Base-by-base conservation (phyloP, 805 yeast genomes). In the Candida krabiensis region DNA sequence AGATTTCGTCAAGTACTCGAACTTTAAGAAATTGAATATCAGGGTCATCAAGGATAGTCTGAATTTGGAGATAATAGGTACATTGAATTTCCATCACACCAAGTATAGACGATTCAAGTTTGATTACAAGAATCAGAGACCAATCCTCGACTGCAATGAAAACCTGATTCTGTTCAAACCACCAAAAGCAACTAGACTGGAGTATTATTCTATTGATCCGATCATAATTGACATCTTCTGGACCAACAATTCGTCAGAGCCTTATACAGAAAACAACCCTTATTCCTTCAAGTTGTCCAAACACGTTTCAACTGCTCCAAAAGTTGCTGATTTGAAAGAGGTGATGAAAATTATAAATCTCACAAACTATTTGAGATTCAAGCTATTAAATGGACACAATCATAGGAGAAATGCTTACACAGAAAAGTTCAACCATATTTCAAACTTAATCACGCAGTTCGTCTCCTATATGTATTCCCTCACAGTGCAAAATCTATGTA, bases 181-280 rank as follows among this genome's bases (percentile, higher is more conserved):
- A 1, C 97, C 97, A 0, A 72, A 75, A 30, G 77, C 83, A 14
- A 70, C 69, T 19, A 73, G 76, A 41, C 70, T 90, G 69, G 96
- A 89, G 48, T 87, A 85, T 56, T 83, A 78, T 47, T 81, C 96
- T 0, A 56, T 81, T 3, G 65, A 71, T n/a, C 95, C 96, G 0
- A 84, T 88, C 3, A 63, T 78, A 3, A 69, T 89, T 8, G 83
- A 81, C 46, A 70, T 74, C 3, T 69, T 71, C 29, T 61, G 64
- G 66, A 55, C 55, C 5, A 36, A 49, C 9, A 31, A 42, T 6
- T 30, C 43, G 8, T 44, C 43, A n/a, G 49, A 49, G 14, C 27
- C 28, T 5, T 22, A 29, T 1, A 26, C 19, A 11, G 44, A 41
- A 5, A 48, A 47, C 12, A 53, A 55, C 12, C 47, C 43, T 16